Evolutionary conservation across 495 filamentous ascomycete species (phyloP), one percentile per base, ranked within the genome.

Genomic region (Talaromyces adpressus): DNA sequence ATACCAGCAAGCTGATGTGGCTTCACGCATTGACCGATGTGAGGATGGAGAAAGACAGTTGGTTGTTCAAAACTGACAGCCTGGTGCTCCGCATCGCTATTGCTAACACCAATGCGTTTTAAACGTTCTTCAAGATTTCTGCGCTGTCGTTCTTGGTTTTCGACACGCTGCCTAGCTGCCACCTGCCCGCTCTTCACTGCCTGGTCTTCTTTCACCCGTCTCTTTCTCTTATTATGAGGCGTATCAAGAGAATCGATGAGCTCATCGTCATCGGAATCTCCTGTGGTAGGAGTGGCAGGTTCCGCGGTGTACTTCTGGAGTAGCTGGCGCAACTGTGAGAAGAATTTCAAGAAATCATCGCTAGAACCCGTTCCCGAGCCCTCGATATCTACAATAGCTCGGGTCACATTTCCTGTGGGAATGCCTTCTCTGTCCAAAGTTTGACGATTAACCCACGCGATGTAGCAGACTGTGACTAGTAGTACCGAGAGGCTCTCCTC

Each of bases 1-100:
- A 96, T 84, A 4, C 93, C 93, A 2, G 81, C 70, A 57, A 87
- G 68, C 62, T 90, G 87, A 69, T 90, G 86, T 7, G 73, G 68
- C 64, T 87, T 86, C 16, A 87, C 76, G n/a, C 65, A 65, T 56
- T 65, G 51, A 2, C 80, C 79, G 56, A 88, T 79, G 18, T 67
- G 62, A 2, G 74, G 69, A 59, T 83, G 69, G 27, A 89, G 72
- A 60, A 75, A 82, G 54, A 89, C 81, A 30, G 84, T 74, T 8
- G 81, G 77, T 62, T 89, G 86, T n/a, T 82, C 83, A 61, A 87
- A 85, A 68, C 89, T 92, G 65, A 94, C 84, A 14, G 88, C 84
- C 52, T 92, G 83, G 12, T 68, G 76, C 32, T 45, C 66, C 16
- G 68, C 72, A 64, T 78, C 73, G 20, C 71, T 71, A n/a, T 81